Base-by-base conservation (phyloP, 768 basidiomycete species). In the Lactifluus pinguis region DNA sequence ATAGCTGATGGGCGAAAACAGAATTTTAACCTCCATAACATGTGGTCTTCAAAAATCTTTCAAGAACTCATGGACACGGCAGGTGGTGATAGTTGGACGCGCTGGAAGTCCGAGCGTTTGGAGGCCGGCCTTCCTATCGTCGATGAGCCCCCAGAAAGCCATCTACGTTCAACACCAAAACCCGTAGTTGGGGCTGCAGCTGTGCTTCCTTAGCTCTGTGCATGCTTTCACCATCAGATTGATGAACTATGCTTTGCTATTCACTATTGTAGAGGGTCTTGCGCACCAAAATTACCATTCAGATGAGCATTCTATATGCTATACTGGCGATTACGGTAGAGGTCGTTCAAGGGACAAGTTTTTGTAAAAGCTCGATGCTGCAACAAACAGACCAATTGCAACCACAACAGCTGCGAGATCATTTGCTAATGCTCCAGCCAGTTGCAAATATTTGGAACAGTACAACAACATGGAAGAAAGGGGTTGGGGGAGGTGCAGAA, bases 371-470 rank as follows among this genome's bases (percentile, higher is more conserved):
- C 21, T 42, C 4, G 65, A 57, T 6, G 49, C 34, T 1, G 32
- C 60, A 13, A 88, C 71, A 29, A 86, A 73, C 61, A 92, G 68
- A 6, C 89, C 90, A 7, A 92, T 69, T 2, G 84, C 87, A n/a
- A 92, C 82, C 6, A 92, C 68, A 4, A 87, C 68, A 1, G 80
- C 82, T 2, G 88, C 81, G 0, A 92, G 70, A 65, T 90, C 90
- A 62, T 92, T 85, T 29, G 89, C 69, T 68, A 91, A 80, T 29
- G 81, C 68, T 1, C 81, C 79, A 8, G 79, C 82, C 79, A 92
- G 83, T 60, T 83, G 82, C 29, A 86, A 59, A 72, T 92, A 91
- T 62, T 83, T 85, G 61, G 88, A 68, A 2, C 75, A 77, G 60
- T 83, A 83, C 51, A 80, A 74, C 61, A 91, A 79, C n/a, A 85